Base-by-base conservation (phyloP, 371 early-diverging fungal species). In the Apophysomyces elegans region DNA sequence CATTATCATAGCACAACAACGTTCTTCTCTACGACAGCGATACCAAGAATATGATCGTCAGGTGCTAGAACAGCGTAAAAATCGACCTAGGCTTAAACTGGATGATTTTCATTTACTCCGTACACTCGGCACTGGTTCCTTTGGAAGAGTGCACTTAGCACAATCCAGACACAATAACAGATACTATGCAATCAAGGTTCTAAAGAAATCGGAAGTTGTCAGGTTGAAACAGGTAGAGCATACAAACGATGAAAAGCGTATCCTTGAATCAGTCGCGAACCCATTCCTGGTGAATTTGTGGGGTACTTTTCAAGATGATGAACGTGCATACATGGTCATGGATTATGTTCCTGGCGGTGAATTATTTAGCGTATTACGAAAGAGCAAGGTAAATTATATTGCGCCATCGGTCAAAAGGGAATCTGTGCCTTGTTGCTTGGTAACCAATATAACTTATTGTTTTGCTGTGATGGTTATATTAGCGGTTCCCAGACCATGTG, bases 91-190 rank as follows among this genome's bases (percentile, higher is more conserved):
- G 65, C 79, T 89, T 44, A 78, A 79, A 65, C 77, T 92, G 47
- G 76, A 76, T 37, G 90, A 91, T 58, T 92, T 91, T 68, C 79
- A 82, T 39, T 81, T 92, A 59, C 81, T 85, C 58, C 86, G 91
- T 37, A 93, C 93, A 32, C 68, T 99, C 36, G 99, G 99, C 11
- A 97, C 98, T 2, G 99, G 99, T n/a, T 96, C 99, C 1, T 99
- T 99, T 87, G 99, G 99, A 18, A 92, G 98, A 11, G 98, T 97
- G 12, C 96, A 93, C 63, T 71, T 97, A 9, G 91, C 93, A 1
- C 83, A 86, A 61, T 95, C 96, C 60, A 86, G 85, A 58, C 86
- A 91, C 1, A 97, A 96, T 8, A 83, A 88, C 50, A 94, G 95
- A 54, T 84, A 92, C 43, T 98, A 91, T 76, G 98, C 98, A 5